Conservation (phyloP, 2,329 filamentous ascomycete genomes). For the Trichoderma atrobrunneum region DNA sequence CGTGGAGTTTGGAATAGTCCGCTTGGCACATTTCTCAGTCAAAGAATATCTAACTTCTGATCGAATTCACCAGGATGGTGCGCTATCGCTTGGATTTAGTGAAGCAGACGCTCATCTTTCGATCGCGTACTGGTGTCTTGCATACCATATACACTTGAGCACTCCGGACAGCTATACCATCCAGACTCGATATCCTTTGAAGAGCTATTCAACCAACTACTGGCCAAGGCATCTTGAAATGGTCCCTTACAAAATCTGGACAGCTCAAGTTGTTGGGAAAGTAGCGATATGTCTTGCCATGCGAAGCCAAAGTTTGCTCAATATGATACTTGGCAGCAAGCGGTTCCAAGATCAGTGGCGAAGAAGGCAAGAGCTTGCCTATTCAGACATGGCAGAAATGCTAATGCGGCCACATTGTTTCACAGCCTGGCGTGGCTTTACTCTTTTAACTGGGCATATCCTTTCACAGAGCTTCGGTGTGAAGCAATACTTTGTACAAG, state of each 20-base stretch:
- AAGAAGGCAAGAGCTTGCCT: not conserved
- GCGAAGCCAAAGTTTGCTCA: not conserved
- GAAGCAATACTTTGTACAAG: not conserved
- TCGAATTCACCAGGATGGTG: not conserved
- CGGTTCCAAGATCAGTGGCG: not conserved
- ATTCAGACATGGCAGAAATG: not conserved
- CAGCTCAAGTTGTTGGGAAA: not conserved
- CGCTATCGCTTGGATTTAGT: not conserved
- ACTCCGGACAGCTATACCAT: not conserved
- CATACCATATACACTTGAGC: not conserved
- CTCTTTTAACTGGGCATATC: not conserved
- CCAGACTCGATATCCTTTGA: not conserved
- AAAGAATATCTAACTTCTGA: constrained; percentile 13
- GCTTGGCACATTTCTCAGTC: constrained; percentile 12
- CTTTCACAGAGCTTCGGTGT: not conserved
- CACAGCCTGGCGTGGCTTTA: not conserved
- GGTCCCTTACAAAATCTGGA: not conserved
- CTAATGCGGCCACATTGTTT: not conserved
- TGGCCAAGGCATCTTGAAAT: not conserved
- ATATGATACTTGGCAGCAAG: not conserved
- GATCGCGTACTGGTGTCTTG: constrained; percentile 6
- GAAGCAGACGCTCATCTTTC: not conserved
- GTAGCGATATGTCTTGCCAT: not conserved
- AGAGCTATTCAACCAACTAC: not conserved
- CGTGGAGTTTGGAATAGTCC: not conserved